Base-by-base conservation (phyloP, 352 stramenopile species). In the Globisporangium uncinulatum region DNA sequence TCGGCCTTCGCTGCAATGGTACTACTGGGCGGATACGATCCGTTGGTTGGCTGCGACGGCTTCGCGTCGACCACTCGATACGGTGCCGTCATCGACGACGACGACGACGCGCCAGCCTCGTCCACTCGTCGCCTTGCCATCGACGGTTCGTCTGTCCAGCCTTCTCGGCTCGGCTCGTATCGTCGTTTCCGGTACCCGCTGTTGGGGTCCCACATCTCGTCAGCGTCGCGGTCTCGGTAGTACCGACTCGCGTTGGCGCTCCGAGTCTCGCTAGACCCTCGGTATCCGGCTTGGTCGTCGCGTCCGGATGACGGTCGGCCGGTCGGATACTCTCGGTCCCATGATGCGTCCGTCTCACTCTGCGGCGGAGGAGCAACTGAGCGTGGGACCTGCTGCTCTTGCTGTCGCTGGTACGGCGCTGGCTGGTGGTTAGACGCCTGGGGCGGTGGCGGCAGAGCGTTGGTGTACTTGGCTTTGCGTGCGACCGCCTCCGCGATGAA, bases 401-500 rank as follows among this genome's bases (percentile, higher is more conserved):
- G 44, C 17, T 15, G 15, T 41, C 19, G 48, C 29, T 29, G 31
- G 11, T 54, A 20, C 20, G 41, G 17, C 9, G 13, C n/a, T 7
- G 41, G 9, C 5, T n/a, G 44, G 15, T 44, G 21, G 15, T 47
- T 13, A 6, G 3, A n/a, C 9, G 29, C 15, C 17, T 1, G 15
- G 10, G 46, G 11, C 24, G 15, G 21, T 3, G 11, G 46, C 7
- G 46, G 21, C n/a, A 29, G 24, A 29, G 24, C 24, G 24, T 14
- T 15, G 14, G 10, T 15, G 13, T 24, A 39, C 19, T 19, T 60
- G 17, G 41, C 62, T 13, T 70, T 67, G 36, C 76, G 63, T 15
- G 65, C 41, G 15, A 74, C 56, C 42, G 85, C 42, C 37, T 69
- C 47, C 10, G 73, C 71, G 36, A 83, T 48, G 42, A 87, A 81